These are phyloP conservation scores for Schwanniomyces sp. DNA, from an alignment of 805 yeast species.

Conservation along the genomic window DNA sequence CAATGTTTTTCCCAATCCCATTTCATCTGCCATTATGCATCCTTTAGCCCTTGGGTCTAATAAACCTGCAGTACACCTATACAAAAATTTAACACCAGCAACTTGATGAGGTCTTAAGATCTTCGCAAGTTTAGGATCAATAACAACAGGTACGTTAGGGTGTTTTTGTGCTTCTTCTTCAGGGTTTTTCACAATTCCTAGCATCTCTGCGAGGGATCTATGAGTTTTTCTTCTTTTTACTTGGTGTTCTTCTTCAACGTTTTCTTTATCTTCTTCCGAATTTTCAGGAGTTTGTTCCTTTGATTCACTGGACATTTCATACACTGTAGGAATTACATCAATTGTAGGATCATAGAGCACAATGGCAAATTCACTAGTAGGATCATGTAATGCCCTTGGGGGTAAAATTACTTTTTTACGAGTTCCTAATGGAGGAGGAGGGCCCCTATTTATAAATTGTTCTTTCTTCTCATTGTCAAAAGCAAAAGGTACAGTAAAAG, in stretches of 20 bases:
- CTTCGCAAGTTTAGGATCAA: constrained; percentile 84
- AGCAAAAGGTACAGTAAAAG: constrained; percentile 64
- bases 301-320: constrained; percentile 15
- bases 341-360: constrained; percentile 95
- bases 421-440: constrained; percentile 87
- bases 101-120: constrained; percentile 94
- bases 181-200: constrained; percentile 64
- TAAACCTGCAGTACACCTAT: constrained; percentile 87
- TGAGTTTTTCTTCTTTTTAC: constrained; percentile 48
- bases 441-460: constrained; percentile 29
- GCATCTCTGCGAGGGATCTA: constrained; percentile 72
- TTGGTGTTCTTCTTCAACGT: constrained; percentile 12
- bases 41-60: constrained; percentile 84
- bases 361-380: constrained; percentile 88
- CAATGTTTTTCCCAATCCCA: constrained; percentile 91
- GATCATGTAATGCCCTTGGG: constrained; percentile 96
- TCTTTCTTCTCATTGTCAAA: constrained; percentile 32
- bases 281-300: constrained; percentile 12
- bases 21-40: constrained; percentile 97
- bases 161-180: constrained; percentile 50
- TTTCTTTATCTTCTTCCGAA: constrained; percentile 11
- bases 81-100: constrained; percentile 90
- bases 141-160: constrained; percentile 92
- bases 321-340: constrained; percentile 48
- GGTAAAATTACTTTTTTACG: constrained; percentile 64